These are phyloP conservation scores for Thielaviopsis euricoi DNA, from an alignment of 2,329 filamentous ascomycete species.

Conservation along the genomic window DNA sequence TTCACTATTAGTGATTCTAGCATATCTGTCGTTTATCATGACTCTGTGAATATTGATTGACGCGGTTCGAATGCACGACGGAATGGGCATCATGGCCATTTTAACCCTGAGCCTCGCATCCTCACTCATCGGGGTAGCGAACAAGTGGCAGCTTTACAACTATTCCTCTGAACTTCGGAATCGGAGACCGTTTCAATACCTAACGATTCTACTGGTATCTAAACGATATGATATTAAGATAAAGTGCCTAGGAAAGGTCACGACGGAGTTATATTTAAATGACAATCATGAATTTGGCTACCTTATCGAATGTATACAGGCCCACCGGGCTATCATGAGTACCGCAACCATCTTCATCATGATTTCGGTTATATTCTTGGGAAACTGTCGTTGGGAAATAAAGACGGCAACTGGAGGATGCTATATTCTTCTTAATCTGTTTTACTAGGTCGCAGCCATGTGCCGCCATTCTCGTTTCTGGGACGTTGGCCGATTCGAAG, in stretches of 20 bases:
- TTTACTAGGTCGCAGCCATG: conserved; percentile 41
- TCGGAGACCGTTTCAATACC: conserved; percentile 27
- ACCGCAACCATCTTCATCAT: conserved; percentile 43
- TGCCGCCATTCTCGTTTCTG: conserved; percentile 33
- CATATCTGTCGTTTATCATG: conserved; percentile 33
- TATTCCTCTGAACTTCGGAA: conserved; percentile 29
- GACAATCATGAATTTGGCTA: too few relatives aligned
- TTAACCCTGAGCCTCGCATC: conserved; percentile 34
- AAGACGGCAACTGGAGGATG: conserved; percentile 40
- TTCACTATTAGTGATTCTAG: conserved; percentile 37
- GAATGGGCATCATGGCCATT: conserved; percentile 26
- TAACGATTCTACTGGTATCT: too few relatives aligned
- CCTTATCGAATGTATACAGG: conserved; percentile 38
- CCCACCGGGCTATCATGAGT: conserved; percentile 37
- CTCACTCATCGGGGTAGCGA: conserved; percentile 38
- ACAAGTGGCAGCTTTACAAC: conserved; percentile 39
- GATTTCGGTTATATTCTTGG: conserved; percentile 42
- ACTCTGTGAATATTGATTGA: conserved; percentile 26
- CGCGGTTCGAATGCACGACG: conserved; percentile 24
- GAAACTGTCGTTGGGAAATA: conserved; percentile 44
- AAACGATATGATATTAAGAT: conserved; percentile 46
- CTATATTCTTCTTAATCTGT: conserved; percentile 42
- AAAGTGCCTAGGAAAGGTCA: too few relatives aligned
- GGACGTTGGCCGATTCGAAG: conserved; percentile 36
- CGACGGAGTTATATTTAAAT: too few relatives aligned